Evolutionary conservation across 108 stramenopile species (phyloP).

Genomic region (Aureococcus anophagefferens): DNA sequence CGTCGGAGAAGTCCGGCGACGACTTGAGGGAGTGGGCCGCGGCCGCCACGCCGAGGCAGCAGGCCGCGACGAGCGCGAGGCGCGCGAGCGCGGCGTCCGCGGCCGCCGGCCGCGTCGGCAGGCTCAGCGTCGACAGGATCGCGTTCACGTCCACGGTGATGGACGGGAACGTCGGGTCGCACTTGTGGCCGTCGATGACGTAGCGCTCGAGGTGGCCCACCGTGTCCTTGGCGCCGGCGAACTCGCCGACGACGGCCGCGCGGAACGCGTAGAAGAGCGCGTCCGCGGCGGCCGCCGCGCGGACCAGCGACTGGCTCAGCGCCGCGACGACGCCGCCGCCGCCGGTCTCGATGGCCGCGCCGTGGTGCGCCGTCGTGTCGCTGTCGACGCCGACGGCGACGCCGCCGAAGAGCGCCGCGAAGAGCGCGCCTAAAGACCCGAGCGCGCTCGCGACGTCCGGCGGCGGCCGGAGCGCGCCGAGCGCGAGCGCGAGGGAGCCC

Average conservation of each 20-base stretch:
- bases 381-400: not conserved
- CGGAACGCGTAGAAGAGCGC: not conserved
- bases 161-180: not conserved
- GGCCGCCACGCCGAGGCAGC: not conserved
- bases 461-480: not conserved
- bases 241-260: not conserved
- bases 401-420: not conserved
- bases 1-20: too few relatives aligned
- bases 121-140: not conserved
- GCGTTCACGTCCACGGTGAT: not conserved
- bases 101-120: not conserved
- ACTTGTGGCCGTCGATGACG: conserved; percentile 1
- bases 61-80: not conserved
- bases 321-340: too few relatives aligned
- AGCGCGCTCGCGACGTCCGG: not conserved
- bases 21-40: too few relatives aligned
- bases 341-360: too few relatives aligned
- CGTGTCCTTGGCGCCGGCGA: not conserved
- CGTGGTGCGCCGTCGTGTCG: too few relatives aligned
- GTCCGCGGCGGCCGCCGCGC: too few relatives aligned
- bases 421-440: not conserved
- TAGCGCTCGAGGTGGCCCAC: not conserved
- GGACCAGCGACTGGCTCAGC: too few relatives aligned
- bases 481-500: not conserved
- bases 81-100: not conserved